Evolutionary conservation across 805 yeast genomes (phyloP).

Genomic region (Spathaspora gorwiae): DNA sequence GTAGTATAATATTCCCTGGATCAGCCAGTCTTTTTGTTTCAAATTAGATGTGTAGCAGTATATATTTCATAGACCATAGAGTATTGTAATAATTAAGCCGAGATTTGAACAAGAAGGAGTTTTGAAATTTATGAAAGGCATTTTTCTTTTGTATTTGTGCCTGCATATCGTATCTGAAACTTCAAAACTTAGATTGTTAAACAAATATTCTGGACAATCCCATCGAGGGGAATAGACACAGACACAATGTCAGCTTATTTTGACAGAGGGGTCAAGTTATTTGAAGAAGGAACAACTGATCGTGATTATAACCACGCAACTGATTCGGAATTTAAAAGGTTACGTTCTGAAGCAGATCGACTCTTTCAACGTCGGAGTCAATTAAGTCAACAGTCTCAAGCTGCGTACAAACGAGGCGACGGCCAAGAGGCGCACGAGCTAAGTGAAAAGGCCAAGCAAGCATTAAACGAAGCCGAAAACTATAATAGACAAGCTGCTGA

Average conservation of each 20-base stretch:
- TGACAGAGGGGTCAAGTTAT: conserved; percentile 24
- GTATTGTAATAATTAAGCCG: too few species aligned
- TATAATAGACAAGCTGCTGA: conserved; percentile 82
- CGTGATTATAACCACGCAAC: conserved; percentile 71
- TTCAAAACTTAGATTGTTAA: too few species aligned
- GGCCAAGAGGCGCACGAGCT: conserved; percentile 66
- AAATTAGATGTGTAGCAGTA: too few species aligned
- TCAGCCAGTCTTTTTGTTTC: too few species aligned
- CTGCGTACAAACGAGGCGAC: conserved; percentile 73
- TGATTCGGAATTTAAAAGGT: conserved; percentile 57
- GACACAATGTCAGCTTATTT: conserved; percentile 15
- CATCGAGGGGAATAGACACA: conserved; percentile 38
- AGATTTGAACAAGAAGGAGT: too few species aligned
- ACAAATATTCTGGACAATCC: too few species aligned
- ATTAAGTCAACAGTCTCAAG: conserved; percentile 64
- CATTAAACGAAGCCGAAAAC: conserved; percentile 56
- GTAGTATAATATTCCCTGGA: too few species aligned
- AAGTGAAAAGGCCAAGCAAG: conserved; percentile 64
- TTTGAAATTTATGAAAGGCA: too few species aligned
- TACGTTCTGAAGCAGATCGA: conserved; percentile 64
- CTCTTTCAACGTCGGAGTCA: conserved; percentile 55
- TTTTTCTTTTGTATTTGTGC: too few species aligned
- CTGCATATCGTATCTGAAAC: too few species aligned
- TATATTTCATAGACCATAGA: too few species aligned
- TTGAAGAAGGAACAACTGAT: conserved; percentile 19